A percentile compares a stretch with the other conserved stretches of the same genome.
phyloP scores from a whole-genome alignment of 1,139 yeast species.

The Pichia sp. region DNA sequence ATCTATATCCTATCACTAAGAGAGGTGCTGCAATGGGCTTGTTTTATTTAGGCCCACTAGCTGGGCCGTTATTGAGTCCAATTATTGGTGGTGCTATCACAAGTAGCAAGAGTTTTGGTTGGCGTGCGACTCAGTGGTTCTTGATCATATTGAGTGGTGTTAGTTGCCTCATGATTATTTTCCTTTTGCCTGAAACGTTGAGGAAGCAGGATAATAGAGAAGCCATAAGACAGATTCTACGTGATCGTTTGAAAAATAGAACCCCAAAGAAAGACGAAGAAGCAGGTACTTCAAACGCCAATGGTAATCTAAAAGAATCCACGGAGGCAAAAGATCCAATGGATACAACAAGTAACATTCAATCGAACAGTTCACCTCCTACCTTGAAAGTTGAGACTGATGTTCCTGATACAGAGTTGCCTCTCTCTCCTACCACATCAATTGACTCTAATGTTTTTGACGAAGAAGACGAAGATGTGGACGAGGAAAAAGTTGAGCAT shows the following conservation, averaged over 20 bases:
- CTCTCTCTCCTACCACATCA: slow-evolving; percentile 3
- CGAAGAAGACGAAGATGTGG: slow-evolving; percentile 5
- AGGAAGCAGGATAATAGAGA: slow-evolving; percentile 46
- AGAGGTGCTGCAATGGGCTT: slow-evolving; percentile 79
- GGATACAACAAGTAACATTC: background rate
- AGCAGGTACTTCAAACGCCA: slow-evolving; percentile 1
- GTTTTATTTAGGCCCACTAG: slow-evolving; percentile 72
- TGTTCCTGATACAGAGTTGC: too few relatives aligned
- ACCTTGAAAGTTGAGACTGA: too few relatives aligned
- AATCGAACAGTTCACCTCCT: too few relatives aligned
- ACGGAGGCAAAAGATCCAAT: background rate
- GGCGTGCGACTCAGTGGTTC: slow-evolving; percentile 90
- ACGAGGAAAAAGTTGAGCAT: slow-evolving; percentile 17
- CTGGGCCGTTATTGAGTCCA: slow-evolving; percentile 79
- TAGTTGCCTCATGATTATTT: slow-evolving; percentile 41
- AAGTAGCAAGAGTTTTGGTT: slow-evolving; percentile 52
- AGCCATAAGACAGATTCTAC: slow-evolving; percentile 38
- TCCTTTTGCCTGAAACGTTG: slow-evolving; percentile 72
- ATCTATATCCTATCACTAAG: slow-evolving; percentile 56
- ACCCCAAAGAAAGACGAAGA: slow-evolving; percentile 10
- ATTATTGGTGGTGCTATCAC: slow-evolving; percentile 75
- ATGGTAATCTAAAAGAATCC: background rate
- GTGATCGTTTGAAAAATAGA: slow-evolving; percentile 27
- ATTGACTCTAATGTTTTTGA: slow-evolving; percentile 7
- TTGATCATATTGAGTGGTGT: slow-evolving; percentile 61